Base-by-base conservation (phyloP, 257 asterid species). In the Solanum piurae region DNA sequence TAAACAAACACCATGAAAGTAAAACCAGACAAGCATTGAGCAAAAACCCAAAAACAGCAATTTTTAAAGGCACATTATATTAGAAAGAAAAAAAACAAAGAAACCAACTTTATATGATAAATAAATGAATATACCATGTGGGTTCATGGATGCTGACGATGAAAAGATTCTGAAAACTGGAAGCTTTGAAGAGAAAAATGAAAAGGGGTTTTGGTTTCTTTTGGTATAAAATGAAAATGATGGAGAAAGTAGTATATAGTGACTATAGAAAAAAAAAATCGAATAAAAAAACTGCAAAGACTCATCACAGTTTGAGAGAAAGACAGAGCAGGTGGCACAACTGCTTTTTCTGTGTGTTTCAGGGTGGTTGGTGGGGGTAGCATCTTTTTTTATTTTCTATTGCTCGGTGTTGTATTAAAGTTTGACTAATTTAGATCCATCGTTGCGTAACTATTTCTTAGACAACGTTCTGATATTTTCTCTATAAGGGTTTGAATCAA, bases 61-160 rank as follows among this genome's bases (percentile, higher is more conserved):
- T 29, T 80, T 80, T 46, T n/a, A 46, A 80, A 52, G 27, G 68
- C 37, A 25, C 38, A 5, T 42, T 13, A 7, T 25, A 7, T 42
- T 3, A 12, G 7, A n/a, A 16, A 2, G 31, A 44, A 8, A 27
- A 5, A 1, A 8, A 46, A 9, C n/a, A 27, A 77, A 77, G 7
- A 23, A 40, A 1, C 27, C 12, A 38, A 13, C 4, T 40, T 8
- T n/a, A n/a, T 40, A 23, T 40, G 21, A 76, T 42, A 44, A 58
- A 44, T 42, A 46, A 79, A 80, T 29, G 85, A 80, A 80, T 80
- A 80, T 80, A 80, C 85, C 68, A 27, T 9, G 68, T 16, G 85
- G 85, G 37, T 80, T 80, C 85, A 46, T 10, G 85, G 68, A 80
- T 79, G 38, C 66, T 79, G 66, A 79, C 13, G 68, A 46, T 46